Conservation (phyloP, 1,139 yeast genomes). For the Candida tetrigidarum region DNA sequence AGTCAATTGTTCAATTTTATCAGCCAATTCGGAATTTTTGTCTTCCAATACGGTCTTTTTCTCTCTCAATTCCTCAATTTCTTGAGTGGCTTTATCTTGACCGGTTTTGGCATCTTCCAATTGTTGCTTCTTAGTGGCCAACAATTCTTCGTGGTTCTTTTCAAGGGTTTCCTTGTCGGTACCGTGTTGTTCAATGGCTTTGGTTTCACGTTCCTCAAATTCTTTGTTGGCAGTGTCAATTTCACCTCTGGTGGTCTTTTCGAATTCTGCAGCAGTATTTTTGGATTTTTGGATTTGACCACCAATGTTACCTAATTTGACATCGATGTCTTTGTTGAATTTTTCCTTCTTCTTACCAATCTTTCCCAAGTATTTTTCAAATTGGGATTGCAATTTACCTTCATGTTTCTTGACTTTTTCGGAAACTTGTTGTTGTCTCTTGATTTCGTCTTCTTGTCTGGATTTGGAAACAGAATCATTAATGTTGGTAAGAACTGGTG, state of each 20-base stretch:
- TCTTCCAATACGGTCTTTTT: slow-evolving; percentile 46
- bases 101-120: slow-evolving; percentile 50
- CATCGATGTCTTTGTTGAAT: slow-evolving; percentile 44
- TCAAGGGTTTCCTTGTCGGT: slow-evolving; percentile 48
- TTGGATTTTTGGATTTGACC: slow-evolving; percentile 36
- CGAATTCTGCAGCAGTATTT: slow-evolving; percentile 38
- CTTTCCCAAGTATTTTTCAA: slow-evolving; percentile 44
- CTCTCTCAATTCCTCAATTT: slow-evolving; percentile 48
- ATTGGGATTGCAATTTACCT: slow-evolving; percentile 43
- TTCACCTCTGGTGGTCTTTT: slow-evolving; percentile 42
- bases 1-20: slow-evolving; percentile 47
- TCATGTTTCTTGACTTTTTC: slow-evolving; percentile 47
- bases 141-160: slow-evolving; percentile 51
- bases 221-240: slow-evolving; percentile 52
- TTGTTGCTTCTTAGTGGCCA: slow-evolving; percentile 52
- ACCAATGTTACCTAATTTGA: slow-evolving; percentile 36
- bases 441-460: slow-evolving; percentile 50
- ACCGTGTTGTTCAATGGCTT: slow-evolving; percentile 52
- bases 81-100: slow-evolving; percentile 51
- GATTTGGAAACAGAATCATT: slow-evolving; percentile 55
- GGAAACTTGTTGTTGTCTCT: slow-evolving; percentile 43
- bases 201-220: slow-evolving; percentile 48
- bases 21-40: slow-evolving; percentile 46
- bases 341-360: slow-evolving; percentile 45
- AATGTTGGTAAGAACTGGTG: slow-evolving; percentile 56